Evolutionary conservation across 2,329 filamentous ascomycete species (phyloP).

Genomic region (Zalaria sp.): DNA sequence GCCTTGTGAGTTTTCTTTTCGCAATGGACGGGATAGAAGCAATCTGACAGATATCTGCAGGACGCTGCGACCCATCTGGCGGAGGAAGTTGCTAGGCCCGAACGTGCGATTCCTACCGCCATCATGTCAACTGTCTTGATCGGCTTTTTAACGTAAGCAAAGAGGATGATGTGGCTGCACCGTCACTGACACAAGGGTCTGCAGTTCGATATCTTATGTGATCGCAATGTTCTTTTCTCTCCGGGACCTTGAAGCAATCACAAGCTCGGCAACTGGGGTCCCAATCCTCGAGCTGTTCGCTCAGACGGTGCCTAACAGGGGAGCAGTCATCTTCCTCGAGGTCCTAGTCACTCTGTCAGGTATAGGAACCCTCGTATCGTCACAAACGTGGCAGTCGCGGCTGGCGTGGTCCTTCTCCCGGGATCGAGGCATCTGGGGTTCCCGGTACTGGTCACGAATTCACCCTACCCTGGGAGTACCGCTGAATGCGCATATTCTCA

Average conservation of each 20-base stretch:
- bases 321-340: slow-evolving; percentile 30
- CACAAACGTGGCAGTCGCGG: slow-evolving; percentile 11
- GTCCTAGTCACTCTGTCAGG: slow-evolving; percentile 26
- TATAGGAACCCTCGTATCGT: slow-evolving; percentile 23
- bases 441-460: slow-evolving; percentile 1
- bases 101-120: no score
- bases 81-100: no score
- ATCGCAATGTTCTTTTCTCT: no score
- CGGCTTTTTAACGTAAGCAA: no score
- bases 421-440: slow-evolving; percentile 18
- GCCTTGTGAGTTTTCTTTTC: no score
- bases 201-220: no score
- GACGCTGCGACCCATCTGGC: no score
- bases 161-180: no score
- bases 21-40: slow-evolving; percentile 23
- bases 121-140: no score
- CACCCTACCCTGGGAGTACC: slow-evolving; percentile 4
- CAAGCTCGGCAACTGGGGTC: slow-evolving; percentile 19
- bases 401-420: slow-evolving; percentile 31
- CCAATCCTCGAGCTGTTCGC: slow-evolving; percentile 33
- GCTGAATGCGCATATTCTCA: slow-evolving; percentile 6
- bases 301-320: slow-evolving; percentile 26
- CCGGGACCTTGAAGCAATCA: no score
- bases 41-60: slow-evolving; percentile 43
- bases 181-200: no score